Evolutionary conservation across 495 filamentous ascomycete species (phyloP), one percentile per base, ranked within the genome.

Genomic region (Halenospora varia): DNA sequence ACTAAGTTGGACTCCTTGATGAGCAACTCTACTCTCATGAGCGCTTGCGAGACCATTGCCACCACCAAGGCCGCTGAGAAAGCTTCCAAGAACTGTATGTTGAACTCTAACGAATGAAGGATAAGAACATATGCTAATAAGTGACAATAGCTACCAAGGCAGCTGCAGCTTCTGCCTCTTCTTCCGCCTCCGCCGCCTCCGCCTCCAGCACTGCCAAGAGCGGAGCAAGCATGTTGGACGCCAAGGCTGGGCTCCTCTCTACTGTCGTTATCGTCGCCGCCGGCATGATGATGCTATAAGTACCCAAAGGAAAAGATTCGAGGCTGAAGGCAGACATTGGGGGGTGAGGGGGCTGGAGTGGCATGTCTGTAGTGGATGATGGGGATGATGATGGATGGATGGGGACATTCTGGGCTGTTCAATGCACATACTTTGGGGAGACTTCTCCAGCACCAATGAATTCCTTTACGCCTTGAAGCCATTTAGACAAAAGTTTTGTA

Each of bases 211-310:
- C 59, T 15, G 23, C 48, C 35, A 57, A 19, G n/a, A 50, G 41
- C 25, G 48, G n/a, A 26, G 49, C 54, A 20, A 29, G 48, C 40
- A 53, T 49, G 25, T 18, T 56, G 1, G 48, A 26, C 48, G 46
- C 40, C 23, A 15, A 57, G 22, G 22, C 24, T 25, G 58, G 58
- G 8, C 3, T 57, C 15, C 1, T 54, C 19, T 50, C 54, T 1
- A 62, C 59, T 20, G 25, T 57, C 13, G 40, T 55, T 13, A 25
- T 62, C 45, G 54, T 62, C 42, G 55, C 26, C 13, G 54, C 35
- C 10, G 54, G 59, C 11, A 62, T 62, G 49, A 19, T 57, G 42
- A 51, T 55, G 55, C 23, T 62, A 22, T 61, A 61, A 23, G 42
- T 23, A 26, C 6, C 29, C 17, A n/a, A 25, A 20, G 4, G 29